A percentile compares a stretch with the other conserved stretches of the same genome.
phyloP scores from a whole-genome alignment of 805 yeast genomes.

The Candida qinlingensis region DNA sequence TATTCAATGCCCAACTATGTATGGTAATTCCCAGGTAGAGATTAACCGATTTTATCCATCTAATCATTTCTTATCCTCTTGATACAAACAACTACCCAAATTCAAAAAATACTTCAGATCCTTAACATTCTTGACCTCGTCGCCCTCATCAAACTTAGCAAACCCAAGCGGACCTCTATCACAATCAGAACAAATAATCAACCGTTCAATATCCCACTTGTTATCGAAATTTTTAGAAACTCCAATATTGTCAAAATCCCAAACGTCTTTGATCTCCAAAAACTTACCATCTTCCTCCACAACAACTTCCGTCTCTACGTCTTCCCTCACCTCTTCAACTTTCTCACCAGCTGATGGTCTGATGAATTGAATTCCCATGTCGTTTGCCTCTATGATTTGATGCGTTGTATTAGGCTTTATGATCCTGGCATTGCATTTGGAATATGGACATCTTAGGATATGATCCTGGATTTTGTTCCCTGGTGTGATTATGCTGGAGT shows the following conservation, averaged over 20 bases:
- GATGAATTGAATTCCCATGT: constrained; percentile 2
- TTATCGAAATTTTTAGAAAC: constrained; percentile 41
- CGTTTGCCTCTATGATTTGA: neutral
- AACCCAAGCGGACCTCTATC: constrained; percentile 75
- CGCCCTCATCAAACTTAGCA: constrained; percentile 37
- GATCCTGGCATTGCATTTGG: constrained; percentile 23
- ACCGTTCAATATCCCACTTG: constrained; percentile 37
- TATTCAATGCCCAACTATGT: too few relatives aligned
- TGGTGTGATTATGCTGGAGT: neutral
- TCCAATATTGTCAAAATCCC: constrained; percentile 80
- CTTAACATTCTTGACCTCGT: constrained; percentile 29
- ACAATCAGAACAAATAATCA: constrained; percentile 69
- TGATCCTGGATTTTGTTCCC: neutral
- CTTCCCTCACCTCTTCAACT: neutral
- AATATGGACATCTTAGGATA: constrained; percentile 21
- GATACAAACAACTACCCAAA: constrained; percentile 40
- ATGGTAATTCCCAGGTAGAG: too few relatives aligned
- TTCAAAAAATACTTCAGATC: constrained; percentile 40
- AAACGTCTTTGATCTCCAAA: constrained; percentile 48
- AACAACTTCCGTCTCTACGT: constrained; percentile 2
- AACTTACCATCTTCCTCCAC: constrained; percentile 24
- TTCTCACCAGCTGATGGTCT: constrained; percentile 2
- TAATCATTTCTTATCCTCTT: constrained; percentile 7
- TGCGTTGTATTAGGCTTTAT: constrained; percentile 11
- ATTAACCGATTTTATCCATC: too few relatives aligned